Evolutionary conservation across 176 grass and related monocot genomes (phyloP).

Genomic region (Neostapfia colusana): DNA sequence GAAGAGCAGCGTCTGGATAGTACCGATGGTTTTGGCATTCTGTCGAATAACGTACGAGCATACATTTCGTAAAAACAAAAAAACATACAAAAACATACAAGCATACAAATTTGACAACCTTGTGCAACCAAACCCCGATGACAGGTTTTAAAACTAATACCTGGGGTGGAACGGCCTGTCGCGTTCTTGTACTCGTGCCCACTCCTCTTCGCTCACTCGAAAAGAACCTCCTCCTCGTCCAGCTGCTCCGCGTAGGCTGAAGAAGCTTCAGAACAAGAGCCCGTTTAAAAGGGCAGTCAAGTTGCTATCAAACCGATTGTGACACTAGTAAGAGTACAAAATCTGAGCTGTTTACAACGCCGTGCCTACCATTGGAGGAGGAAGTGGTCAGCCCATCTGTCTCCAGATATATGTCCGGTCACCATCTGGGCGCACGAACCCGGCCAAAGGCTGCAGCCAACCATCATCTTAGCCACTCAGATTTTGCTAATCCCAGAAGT

Average conservation of each 20-base stretch:
- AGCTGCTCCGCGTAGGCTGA: constrained; percentile 47
- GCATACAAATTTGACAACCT: constrained; percentile 34
- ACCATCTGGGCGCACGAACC: constrained; percentile 59
- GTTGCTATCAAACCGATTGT: constrained; percentile 33
- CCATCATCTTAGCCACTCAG: constrained; percentile 28
- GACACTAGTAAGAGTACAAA: constrained; percentile 55
- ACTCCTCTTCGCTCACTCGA: constrained; percentile 36
- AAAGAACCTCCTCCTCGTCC: constrained; percentile 39
- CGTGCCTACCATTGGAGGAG: constrained; percentile 56
- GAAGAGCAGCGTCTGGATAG: constrained; percentile 38
- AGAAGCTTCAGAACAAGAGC: constrained; percentile 39
- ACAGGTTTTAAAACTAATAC: constrained; percentile 30
- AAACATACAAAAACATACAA: not conserved
- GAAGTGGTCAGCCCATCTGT: constrained; percentile 53
- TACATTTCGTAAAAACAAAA: not conserved
- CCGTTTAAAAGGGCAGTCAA: constrained; percentile 39
- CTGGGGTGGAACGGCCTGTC: constrained; percentile 27
- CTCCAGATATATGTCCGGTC: constrained; percentile 65
- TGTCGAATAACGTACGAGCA: constrained; percentile 44
- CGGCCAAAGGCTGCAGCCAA: constrained; percentile 72
- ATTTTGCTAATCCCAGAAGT: constrained; percentile 36
- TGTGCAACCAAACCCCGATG: not conserved
- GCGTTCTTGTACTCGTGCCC: constrained; percentile 29
- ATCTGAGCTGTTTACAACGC: constrained; percentile 44
- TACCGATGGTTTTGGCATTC: constrained; percentile 57